These are phyloP conservation scores for Diaporthe vaccinii DNA, from an alignment of 2,329 filamentous ascomycete species.

Conservation along the genomic window DNA sequence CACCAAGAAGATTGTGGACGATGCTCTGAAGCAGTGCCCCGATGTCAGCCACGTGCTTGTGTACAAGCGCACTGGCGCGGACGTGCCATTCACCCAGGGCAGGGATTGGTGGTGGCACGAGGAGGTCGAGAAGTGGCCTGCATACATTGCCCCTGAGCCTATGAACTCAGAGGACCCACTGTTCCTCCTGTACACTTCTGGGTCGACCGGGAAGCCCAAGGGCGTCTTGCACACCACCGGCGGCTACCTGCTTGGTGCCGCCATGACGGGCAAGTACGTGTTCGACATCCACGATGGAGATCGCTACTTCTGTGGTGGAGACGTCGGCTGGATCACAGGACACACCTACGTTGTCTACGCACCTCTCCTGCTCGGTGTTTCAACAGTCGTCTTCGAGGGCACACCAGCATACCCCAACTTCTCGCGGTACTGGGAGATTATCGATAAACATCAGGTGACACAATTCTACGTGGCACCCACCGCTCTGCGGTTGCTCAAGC, in stretches of 20 bases:
- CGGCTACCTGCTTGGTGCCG: constrained; percentile 94
- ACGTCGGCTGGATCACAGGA: constrained; percentile 99
- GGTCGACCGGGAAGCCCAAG: constrained; percentile 98
- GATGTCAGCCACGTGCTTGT: constrained; percentile 88
- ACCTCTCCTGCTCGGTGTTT: constrained; percentile 90
- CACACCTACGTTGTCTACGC: constrained; percentile 99
- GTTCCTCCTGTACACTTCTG: constrained; percentile 97
- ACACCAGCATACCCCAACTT: constrained; percentile 98
- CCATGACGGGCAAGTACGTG: constrained; percentile 96
- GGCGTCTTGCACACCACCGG: constrained; percentile 98
- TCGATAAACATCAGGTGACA: constrained; percentile 93
- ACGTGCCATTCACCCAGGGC: constrained; percentile 90
- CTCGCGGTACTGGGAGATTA: constrained; percentile 98
- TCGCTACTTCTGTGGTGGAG: constrained; percentile 96
- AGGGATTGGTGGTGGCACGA: constrained; percentile 99
- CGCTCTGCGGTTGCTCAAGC: constrained; percentile 91
- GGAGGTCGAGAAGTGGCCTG: constrained; percentile 96
- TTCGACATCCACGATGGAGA: constrained; percentile 98
- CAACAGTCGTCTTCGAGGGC: constrained; percentile 97
- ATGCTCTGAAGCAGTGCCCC: constrained; percentile 95
- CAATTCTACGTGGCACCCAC: constrained; percentile 99
- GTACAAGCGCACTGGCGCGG: constrained; percentile 93
- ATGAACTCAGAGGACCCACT: constrained; percentile 96
- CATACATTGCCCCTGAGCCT: constrained; percentile 88
- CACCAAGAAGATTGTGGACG: constrained; percentile 99